Conservation (phyloP, 768 basidiomycete genomes). For the Phaeotremella fagi region DNA sequence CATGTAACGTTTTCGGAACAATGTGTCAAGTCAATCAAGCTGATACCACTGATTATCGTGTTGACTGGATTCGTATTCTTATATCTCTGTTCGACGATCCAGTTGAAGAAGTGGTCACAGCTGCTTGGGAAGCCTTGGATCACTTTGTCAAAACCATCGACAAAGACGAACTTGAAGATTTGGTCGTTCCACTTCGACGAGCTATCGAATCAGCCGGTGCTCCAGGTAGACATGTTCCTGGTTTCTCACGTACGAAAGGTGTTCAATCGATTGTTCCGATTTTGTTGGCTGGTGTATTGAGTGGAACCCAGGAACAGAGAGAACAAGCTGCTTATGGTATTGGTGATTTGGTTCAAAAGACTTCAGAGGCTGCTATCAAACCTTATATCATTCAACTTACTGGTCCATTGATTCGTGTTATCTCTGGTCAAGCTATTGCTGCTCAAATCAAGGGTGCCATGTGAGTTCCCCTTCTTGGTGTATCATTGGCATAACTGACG, state of each 20-base stretch:
- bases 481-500: not conserved
- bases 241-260: conserved; percentile 75
- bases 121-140: conserved; percentile 78
- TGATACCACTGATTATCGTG: conserved; percentile 76
- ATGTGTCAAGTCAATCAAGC: conserved; percentile 81
- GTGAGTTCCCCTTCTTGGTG: conserved; percentile 26
- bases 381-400: conserved; percentile 93
- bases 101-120: conserved; percentile 56
- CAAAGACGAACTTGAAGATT: conserved; percentile 85
- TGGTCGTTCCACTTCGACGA: conserved; percentile 82
- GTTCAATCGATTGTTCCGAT: conserved; percentile 77
- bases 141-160: conserved; percentile 80
- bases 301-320: conserved; percentile 80
- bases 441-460: conserved; percentile 91
- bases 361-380: conserved; percentile 79
- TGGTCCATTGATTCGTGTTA: conserved; percentile 90
- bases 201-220: conserved; percentile 80
- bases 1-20: conserved; percentile 67
- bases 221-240: conserved; percentile 71
- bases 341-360: conserved; percentile 87
- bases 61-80: conserved; percentile 92
- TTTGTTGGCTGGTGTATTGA: conserved; percentile 85
- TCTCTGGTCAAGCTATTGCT: conserved; percentile 69
- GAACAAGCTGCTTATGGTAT: conserved; percentile 95
- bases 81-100: conserved; percentile 75